Evolutionary conservation across 495 filamentous ascomycete genomes (phyloP), one percentile per base, ranked within the genome.

Genomic region (Penicillium cinerascens): DNA sequence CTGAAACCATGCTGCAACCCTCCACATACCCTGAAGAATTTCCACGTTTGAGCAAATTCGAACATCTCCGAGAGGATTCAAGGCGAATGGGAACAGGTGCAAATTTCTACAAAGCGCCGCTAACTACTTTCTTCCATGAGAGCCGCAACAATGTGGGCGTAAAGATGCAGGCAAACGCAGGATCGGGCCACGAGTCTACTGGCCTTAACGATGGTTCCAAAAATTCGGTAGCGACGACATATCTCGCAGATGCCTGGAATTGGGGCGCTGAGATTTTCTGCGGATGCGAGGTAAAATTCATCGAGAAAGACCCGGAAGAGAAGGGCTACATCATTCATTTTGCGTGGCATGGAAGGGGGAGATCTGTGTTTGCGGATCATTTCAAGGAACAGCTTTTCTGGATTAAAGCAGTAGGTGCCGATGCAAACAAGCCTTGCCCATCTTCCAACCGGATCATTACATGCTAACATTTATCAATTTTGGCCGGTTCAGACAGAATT

Each of bases 261-360:
- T 85, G 83, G 82, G 86, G 83, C 18, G 83, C 85, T 27, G 83
- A 88, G 58, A 81, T 88, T 58, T 89, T 89, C 58, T 88, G 85
- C 57, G 77, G 85, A 56, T 86, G 83, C 49, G 85, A 87, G 64
- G 83, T 87, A 29, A 73, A 82, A 49, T 82, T 87, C 56, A 73
- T 89, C 58, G 78, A 82, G 45, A 76, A 82, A 51, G 69, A 72
- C 42, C 69, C 72, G 10, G 58, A 71, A 6, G 63, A 71, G 27
- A 66, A 69, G 2, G 82, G 84, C 13, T 87, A 86, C 58, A 66
- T 82, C 11, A 66, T 87, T 16, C 83, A 82, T 64, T 87, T 84
- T 58, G 78, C 82, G 9, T 87, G 81, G 81, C 82, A 86, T 60
- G 82, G 81, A 1, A 67, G 75, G 42, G 81, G 82, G 22, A 77